Evolutionary conservation across 305 asterid genomes (phyloP).

Genomic region (Fraxinus albicans): DNA sequence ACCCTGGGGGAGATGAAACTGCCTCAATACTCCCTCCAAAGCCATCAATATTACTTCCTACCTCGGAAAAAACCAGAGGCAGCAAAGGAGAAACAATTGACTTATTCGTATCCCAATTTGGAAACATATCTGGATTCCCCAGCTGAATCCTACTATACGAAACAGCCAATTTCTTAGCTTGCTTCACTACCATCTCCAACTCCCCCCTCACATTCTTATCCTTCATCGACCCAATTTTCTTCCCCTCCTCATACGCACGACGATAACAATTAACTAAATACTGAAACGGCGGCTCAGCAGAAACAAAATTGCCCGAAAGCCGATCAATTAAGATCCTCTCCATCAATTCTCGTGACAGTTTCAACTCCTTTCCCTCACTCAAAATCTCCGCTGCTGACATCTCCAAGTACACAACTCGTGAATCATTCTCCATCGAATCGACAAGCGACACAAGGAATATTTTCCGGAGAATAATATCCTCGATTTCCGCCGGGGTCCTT

Average conservation of each 20-base stretch:
- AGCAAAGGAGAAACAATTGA: slow-evolving; percentile 64
- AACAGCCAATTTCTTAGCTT: slow-evolving; percentile 68
- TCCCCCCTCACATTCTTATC: slow-evolving; percentile 61
- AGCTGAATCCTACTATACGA: slow-evolving; percentile 83
- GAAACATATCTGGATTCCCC: slow-evolving; percentile 87
- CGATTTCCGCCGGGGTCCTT: slow-evolving; percentile 77
- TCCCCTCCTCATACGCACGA: slow-evolving; percentile 82
- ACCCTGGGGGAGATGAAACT: slow-evolving; percentile 55
- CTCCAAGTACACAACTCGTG: slow-evolving; percentile 64
- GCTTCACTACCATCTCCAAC: slow-evolving; percentile 65
- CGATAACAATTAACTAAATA: slow-evolving; percentile 65
- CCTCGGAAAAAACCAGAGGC: slow-evolving; percentile 67
- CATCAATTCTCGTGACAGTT: slow-evolving; percentile 67
- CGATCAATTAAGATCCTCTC: slow-evolving; percentile 86
- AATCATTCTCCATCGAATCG: slow-evolving; percentile 77
- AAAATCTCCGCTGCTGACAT: slow-evolving; percentile 85
- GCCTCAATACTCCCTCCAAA: slow-evolving; percentile 60
- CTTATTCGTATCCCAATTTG: slow-evolving; percentile 42
- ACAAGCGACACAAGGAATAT: slow-evolving; percentile 64
- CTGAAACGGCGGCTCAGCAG: slow-evolving; percentile 77
- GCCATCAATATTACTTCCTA: slow-evolving; percentile 59
- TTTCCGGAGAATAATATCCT: slow-evolving; percentile 85
- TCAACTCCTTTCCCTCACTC: slow-evolving; percentile 79
- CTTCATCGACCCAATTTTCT: slow-evolving; percentile 69
- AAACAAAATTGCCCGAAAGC: slow-evolving; percentile 57